A percentile compares a stretch with the other conserved stretches of the same genome.
Evolutionary conservation across 306 rosid genomes (phyloP).

Genomic region (Argentina anserina): DNA sequence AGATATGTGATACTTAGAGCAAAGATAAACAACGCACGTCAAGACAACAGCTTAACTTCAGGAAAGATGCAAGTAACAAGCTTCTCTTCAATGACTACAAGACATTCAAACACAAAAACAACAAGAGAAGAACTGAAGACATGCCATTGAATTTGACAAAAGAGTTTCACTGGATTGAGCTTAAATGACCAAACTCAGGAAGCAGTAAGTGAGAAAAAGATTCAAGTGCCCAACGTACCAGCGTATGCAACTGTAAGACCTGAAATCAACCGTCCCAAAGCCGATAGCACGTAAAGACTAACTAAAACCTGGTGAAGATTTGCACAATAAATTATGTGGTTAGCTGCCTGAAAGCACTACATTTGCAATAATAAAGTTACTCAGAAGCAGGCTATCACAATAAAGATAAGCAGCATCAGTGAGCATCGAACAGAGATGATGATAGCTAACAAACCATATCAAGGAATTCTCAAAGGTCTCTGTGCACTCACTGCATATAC

Average conservation of each 20-base stretch:
- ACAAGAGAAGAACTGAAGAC: not conserved
- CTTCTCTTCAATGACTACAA: not conserved
- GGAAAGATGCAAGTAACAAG: not conserved
- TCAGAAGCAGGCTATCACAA: not conserved
- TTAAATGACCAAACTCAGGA: not conserved
- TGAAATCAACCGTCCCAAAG: slow-evolving; percentile 73
- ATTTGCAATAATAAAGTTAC: not conserved
- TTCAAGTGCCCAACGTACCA: slow-evolving; percentile 43
- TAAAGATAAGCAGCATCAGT: not conserved
- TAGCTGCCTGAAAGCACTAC: not conserved
- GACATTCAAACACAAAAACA: not conserved
- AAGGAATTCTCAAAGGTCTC: not conserved
- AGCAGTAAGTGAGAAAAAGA: not conserved
- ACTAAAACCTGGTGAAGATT: slow-evolving; percentile 53
- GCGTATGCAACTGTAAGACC: slow-evolving; percentile 84
- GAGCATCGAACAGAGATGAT: not conserved
- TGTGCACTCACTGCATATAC: not conserved
- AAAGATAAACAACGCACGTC: not conserved
- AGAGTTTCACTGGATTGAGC: not conserved
- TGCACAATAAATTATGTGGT: slow-evolving; percentile 5
- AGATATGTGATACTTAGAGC: not conserved
- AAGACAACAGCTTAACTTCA: not conserved
- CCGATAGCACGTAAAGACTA: slow-evolving; percentile 64
- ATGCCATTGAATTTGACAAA: not conserved
- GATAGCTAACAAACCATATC: not conserved